Evolutionary conservation across 2,329 filamentous ascomycete genomes (phyloP), one percentile per base, ranked within the genome.

Genomic region (Penicillium sp.): DNA sequence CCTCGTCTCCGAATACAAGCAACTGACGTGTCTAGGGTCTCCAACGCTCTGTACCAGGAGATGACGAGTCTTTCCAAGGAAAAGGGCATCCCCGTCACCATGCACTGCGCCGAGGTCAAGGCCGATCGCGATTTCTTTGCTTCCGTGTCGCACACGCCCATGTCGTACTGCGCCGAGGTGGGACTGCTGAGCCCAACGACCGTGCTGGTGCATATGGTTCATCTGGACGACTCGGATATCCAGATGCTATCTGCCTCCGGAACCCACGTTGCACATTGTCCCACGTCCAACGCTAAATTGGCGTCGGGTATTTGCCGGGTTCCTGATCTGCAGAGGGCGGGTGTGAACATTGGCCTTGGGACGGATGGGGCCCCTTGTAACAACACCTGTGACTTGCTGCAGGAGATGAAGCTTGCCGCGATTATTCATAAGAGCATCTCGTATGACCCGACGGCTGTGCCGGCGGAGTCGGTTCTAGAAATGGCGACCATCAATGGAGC

Each of bases 361-460:
- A 77, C 75, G 0, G 75, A 78, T 49, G 74, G 74, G 0, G 74
- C 74, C 0, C 74, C 75, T 0, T 77, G 74, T 53, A 72, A 73
- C 23, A 76, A 76, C 46, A 69, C 69, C 5, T 75, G 73, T 52
- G 73, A 76, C 44, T 67, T 77, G 56, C 52, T 77, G 13, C 71
- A 71, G 33, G 74, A 78, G 57, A 77, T 76, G 72, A 72, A 73
- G 34, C 60, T 77, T 0, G 72, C 74, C 0, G 69, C 65, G 0
- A 70, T 77, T 8, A 54, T 78, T 21, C 75, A 77, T 43, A 72
- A 72, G 45, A 70, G 70, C 13, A 43, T 51, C 2, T 62, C 59
- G 4, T 60, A 64, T 31, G 64, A 77, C 43, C 71, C 75, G 2
- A 62, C 58, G 0, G 46, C 63, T 0, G 58, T 76, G 1, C 63